Evolutionary conservation across 805 yeast species (phyloP).

Genomic region (Yarrowia sp.): DNA sequence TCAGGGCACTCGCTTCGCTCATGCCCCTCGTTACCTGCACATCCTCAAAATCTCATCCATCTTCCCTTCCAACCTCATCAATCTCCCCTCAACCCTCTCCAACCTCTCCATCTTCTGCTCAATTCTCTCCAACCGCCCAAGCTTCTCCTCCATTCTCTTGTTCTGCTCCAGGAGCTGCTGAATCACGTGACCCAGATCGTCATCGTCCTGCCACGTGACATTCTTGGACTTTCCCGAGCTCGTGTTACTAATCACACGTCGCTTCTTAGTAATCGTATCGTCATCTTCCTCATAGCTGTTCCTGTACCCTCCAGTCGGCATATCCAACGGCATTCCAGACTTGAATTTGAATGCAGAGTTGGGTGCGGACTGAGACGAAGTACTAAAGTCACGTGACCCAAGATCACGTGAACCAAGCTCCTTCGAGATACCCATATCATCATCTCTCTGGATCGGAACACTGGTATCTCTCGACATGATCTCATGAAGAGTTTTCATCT

Average conservation of each 20-base stretch:
- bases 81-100: neutral
- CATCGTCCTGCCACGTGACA: slow-evolving; percentile 4
- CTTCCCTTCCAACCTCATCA: neutral
- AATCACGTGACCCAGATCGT: neutral
- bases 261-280: slow-evolving; percentile 3
- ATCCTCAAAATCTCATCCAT: slow-evolving; percentile 1
- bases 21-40: neutral
- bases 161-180: neutral
- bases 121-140: neutral
- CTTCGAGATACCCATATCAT: neutral
- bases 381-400: too few species aligned
- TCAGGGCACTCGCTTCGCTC: too few species aligned
- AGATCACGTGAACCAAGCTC: neutral
- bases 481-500: neutral
- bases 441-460: neutral
- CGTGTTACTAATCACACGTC: neutral
- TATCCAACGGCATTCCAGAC: slow-evolving; percentile 6
- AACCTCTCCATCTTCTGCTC: neutral
- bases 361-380: too few species aligned
- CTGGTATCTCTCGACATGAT: neutral
- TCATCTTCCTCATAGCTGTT: neutral
- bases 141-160: neutral
- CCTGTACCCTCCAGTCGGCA: neutral
- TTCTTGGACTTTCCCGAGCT: neutral
- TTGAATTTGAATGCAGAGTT: neutral